Base-by-base conservation (phyloP, 2,329 filamentous ascomycete species). In the Alternaria infectoria region DNA sequence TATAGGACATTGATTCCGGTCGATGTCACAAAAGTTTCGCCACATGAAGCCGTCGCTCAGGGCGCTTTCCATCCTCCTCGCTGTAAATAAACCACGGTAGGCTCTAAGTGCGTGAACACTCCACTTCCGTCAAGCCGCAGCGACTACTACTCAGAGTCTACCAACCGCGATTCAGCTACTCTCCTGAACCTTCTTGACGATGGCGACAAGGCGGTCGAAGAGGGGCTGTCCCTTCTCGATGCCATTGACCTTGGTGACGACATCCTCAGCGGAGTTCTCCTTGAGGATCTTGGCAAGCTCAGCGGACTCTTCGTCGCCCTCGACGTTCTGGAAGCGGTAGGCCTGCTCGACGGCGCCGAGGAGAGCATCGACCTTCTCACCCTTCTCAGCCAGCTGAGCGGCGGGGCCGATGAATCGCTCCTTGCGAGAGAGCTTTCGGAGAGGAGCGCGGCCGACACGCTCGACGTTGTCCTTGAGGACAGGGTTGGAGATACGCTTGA, bases 351-450 rank as follows among this genome's bases (percentile, higher is more conserved):
- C 88, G 19, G 93, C 92, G 62, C 90, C 91, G 57, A 98, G 85
- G 28, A 99, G 86, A 57, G 88, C 89, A 61, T 89, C 86, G 79
- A 90, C 91, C 72, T 88, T 87, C 81, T 93, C 86, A 62, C 89
- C 93, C 64, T 87, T 86, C 85, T 97, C 93, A 49, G 93, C 93
- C 17, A 99, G 88, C 82, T 97, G 91, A 10, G 92, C 89, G 49
- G 96, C 95, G 6, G 96, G 96, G 49, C 92, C 93, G 73, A 99
- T 90, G 84, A 99, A 97, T 47, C 96, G 93, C 84, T 99, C 96
- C 84, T 96, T 96, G 81, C 94, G 92, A 69, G 91, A 91, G 32
- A 99, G 87, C 86, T 99, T 99, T 79, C 96, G 91, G 64, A 99
- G 85, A 17, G 96, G 96, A 17, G 94, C 95, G 78, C 96, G 94